Evolutionary conservation across 2,329 filamentous ascomycete genomes (phyloP).

Genomic region (Pestalotiopsis sp.): DNA sequence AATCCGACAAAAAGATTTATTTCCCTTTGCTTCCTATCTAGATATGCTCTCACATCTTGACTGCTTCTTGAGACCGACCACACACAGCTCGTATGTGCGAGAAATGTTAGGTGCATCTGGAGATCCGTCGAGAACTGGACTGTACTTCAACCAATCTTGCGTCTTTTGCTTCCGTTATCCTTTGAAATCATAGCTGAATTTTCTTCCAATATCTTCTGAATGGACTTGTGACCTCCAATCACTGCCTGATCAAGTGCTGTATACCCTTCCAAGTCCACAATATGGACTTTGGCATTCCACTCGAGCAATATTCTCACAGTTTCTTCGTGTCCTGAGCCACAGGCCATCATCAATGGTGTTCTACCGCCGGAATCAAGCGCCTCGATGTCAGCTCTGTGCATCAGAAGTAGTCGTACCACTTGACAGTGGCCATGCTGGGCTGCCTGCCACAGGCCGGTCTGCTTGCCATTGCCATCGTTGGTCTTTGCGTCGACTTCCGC

Average conservation of each 20-base stretch:
- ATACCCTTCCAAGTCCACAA: not conserved
- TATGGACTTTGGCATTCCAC: not conserved
- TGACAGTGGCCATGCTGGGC: not conserved
- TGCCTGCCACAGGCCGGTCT: not conserved
- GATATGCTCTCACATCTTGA: too few relatives aligned
- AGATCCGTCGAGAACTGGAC: too few relatives aligned
- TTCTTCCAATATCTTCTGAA: not conserved
- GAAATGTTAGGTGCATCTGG: too few relatives aligned
- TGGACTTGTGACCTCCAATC: not conserved
- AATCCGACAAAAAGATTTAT: too few relatives aligned
- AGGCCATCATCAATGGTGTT: not conserved
- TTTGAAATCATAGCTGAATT: not conserved
- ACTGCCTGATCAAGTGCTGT: not conserved
- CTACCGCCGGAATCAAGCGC: accelerated
- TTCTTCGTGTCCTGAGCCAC: not conserved
- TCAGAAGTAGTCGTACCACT: not conserved
- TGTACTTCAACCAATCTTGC: too few relatives aligned
- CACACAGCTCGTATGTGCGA: too few relatives aligned
- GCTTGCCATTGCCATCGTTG: too few relatives aligned
- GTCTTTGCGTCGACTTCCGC: not conserved
- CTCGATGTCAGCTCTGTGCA: not conserved
- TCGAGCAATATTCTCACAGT: not conserved
- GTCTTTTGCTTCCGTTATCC: too few relatives aligned
- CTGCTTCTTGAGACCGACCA: too few relatives aligned
- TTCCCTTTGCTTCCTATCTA: too few relatives aligned